Evolutionary conservation across 139 green algal genomes (phyloP), one percentile per base, ranked within the genome.

Genomic region (Picochlorum sp.): DNA sequence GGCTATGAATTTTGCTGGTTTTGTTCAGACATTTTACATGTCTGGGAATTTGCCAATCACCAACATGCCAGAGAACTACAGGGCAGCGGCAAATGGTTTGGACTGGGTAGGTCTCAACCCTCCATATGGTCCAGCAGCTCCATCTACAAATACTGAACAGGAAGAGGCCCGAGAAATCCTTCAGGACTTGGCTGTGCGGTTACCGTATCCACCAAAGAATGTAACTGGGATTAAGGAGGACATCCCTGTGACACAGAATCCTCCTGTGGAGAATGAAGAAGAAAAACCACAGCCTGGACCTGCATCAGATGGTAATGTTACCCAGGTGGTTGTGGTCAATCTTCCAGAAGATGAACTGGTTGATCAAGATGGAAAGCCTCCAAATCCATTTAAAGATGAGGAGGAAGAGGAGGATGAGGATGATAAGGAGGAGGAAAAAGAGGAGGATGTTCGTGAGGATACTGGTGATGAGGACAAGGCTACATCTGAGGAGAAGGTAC

Each of bases 61-160:
- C 45, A 74, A 74, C 47, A 69, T 74, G 67, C 67, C 67, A 28
- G 45, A 60, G 15, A 65, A 65, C 34, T 65, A 65, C 28, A 51
- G 23, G 20, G n/a, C 20, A 28, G 58, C 58, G 0, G 58, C 58
- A 1, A 18, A 49, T 18, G 44, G 58, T 52, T 18, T 65, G 23
- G 41, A 51, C 20, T 65, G 58, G 58, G 44, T 65, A 1, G 41
- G 20, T 28, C 23, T 65, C 15, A 28, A 65, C 8, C 58, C 58
- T n/a, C n/a, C 20, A 31, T 21, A 57, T 65, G 58, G 58, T 26
- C 58, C 58, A 28, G 41, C 20, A 28, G 58, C 58, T 26, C 58
- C 58, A 28, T 50, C 58, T 18, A 23, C 20, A 24, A 18, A 59
- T 31, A 18, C 20, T 20, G 20, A 65, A 10, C 20, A 51, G 21